phyloP scores from a whole-genome alignment of 345 rosid species.

The Citrus inodora region DNA sequence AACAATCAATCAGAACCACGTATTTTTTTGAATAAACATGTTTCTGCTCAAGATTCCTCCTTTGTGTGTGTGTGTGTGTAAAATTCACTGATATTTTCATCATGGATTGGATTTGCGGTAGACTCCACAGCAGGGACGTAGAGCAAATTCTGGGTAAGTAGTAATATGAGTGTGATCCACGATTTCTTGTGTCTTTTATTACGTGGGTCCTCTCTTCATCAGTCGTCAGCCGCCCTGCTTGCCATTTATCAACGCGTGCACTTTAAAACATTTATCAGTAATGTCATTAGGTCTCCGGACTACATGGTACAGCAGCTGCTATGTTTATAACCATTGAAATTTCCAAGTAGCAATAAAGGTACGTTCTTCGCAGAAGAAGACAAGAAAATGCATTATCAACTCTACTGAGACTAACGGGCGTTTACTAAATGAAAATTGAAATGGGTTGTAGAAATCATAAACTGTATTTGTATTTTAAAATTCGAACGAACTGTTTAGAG shows the following conservation, averaged over 20 bases:
- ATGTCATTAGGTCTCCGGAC: neutral
- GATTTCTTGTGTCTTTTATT: too few relatives aligned
- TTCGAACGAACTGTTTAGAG: accelerated
- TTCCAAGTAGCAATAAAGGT: neutral
- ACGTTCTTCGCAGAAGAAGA: too few relatives aligned
- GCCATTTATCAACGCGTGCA: neutral
- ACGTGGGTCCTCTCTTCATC: too few relatives aligned
- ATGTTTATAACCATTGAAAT: neutral
- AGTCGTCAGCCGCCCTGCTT: too few relatives aligned
- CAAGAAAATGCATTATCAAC: too few relatives aligned
- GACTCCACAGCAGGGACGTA: neutral
- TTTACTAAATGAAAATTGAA: too few relatives aligned
- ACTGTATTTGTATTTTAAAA: too few relatives aligned
- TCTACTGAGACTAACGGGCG: too few relatives aligned
- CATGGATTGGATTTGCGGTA: too few relatives aligned
- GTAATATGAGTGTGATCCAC: neutral
- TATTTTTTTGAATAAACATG: too few relatives aligned
- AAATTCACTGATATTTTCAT: too few relatives aligned
- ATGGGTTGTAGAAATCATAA: accelerated
- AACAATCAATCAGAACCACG: neutral
- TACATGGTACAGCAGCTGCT: neutral
- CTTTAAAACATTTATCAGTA: neutral
- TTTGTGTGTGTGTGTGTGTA: too few relatives aligned
- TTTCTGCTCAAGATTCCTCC: neutral
- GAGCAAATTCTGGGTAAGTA: neutral